phyloP scores from a whole-genome alignment of 208 protist species.

The Crithidia sp. region DNA sequence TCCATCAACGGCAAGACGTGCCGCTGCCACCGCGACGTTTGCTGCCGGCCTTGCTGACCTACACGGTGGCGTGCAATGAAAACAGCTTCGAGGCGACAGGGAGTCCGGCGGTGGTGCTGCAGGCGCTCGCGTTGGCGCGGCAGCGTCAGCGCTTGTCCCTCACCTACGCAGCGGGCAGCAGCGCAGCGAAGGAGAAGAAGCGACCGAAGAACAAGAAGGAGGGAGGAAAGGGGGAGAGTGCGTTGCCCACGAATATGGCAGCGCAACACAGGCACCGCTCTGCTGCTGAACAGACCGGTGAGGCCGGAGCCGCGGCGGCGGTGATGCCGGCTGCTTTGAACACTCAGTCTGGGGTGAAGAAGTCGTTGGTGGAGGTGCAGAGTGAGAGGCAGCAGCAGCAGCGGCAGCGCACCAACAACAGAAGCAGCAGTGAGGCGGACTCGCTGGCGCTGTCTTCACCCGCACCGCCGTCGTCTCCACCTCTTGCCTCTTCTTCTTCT shows the following conservation, averaged over 20 bases:
- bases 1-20: conserved; percentile 13
- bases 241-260: too few species aligned
- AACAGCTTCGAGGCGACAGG: conserved; percentile 29
- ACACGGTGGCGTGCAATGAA: conserved; percentile 31
- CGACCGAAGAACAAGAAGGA: neutral
- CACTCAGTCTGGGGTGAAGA: too few species aligned
- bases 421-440: neutral
- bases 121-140: conserved; percentile 5
- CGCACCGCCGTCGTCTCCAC: neutral
- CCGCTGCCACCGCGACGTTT: conserved; percentile 21
- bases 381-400: neutral
- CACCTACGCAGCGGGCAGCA: neutral
- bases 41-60: conserved; percentile 42
- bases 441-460: neutral
- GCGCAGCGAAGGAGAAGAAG: neutral
- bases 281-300: too few species aligned
- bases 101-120: conserved; percentile 18
- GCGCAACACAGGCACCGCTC: too few species aligned
- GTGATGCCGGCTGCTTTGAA: too few species aligned
- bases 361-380: neutral
- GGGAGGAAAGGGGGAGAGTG: too few species aligned
- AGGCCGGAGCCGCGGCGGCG: too few species aligned
- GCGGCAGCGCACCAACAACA: neutral
- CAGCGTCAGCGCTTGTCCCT: conserved; percentile 10
- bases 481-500: neutral